Base-by-base conservation (phyloP, 1,284 basidiomycete species). In the Phylloporus sp. region DNA sequence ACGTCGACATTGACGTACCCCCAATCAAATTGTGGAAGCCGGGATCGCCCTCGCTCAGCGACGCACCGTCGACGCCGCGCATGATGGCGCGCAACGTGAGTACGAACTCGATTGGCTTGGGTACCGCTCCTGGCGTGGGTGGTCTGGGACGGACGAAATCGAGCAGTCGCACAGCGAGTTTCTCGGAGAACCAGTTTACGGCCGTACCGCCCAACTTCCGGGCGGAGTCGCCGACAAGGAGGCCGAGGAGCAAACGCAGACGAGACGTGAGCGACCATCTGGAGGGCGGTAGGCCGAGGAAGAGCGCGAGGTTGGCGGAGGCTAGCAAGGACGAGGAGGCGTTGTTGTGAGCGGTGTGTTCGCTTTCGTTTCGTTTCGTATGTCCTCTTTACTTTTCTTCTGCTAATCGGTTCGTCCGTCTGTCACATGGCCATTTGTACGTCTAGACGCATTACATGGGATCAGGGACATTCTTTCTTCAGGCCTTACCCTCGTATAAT, bases 131-230 rank as follows among this genome's bases (percentile, higher is more conserved):
- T 2, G n/a, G n/a, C n/a, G n/a, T n/a, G n/a, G n/a, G n/a, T n/a
- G n/a, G n/a, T n/a, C 22, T 17, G 6, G 34, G 53, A 24, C 29
- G 64, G 6, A 63, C 54, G n/a, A 71, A 46, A 74, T 68, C 63
- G 60, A 64, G 59, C 34, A 65, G 60, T 0, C 59, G 66, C 22
- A 65, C 63, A 18, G n/a, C 68, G n/a, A 77, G 73, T 32, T 81
- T 79, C 58, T 76, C 76, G 17, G 77, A 80, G 57, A 86, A 84
- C 63, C 73, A 70, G 49, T 86, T 85, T 39, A 84, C 78, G 47
- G 79, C 79, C 0, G 82, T 86, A 6, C 70, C 80, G 0, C 68
- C 71, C n/a, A 67, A 71, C 20, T 85, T 71, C 47, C 62, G 75
- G 24, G 69, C 64, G 1, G 69, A 68, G 62, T 77, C 75, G n/a